A percentile compares a stretch with the other conserved stretches of the same genome.
These are phyloP conservation scores for Cercospora beticola DNA, from an alignment of 2,329 filamentous ascomycete species.

Conservation along the genomic window DNA sequence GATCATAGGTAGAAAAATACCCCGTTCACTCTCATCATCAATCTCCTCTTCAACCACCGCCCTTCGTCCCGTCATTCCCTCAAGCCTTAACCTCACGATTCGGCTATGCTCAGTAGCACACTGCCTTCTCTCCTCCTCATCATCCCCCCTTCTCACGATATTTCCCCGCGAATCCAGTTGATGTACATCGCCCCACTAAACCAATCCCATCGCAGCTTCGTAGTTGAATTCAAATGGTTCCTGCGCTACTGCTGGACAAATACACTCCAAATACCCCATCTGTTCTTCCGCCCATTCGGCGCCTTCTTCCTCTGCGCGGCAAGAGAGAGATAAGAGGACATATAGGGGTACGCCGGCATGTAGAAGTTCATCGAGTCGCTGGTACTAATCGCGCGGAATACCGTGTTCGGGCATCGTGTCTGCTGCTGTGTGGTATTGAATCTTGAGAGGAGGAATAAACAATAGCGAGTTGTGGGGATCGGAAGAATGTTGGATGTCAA, in stretches of 20 bases:
- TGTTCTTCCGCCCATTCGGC: neutral
- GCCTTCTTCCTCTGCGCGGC: neutral
- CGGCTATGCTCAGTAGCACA: neutral
- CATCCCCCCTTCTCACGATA: neutral
- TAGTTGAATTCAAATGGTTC: neutral
- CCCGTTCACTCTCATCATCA: no score
- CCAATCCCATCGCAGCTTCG: neutral
- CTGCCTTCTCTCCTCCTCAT: neutral
- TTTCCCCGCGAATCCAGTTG: neutral
- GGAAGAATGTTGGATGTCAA: no score
- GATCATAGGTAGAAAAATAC: no score
- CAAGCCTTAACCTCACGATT: neutral
- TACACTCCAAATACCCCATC: neutral
- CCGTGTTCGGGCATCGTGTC: no score
- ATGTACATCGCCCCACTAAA: neutral
- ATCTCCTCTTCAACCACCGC: neutral
- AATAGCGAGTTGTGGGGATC: no score
- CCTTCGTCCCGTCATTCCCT: neutral
- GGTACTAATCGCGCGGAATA: no score
- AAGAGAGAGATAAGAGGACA: no score
- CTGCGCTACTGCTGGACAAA: neutral
- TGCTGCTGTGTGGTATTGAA: no score
- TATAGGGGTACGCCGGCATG: no score
- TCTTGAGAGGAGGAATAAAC: no score
- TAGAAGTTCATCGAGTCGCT: no score